A percentile compares a stretch with the other conserved stretches of the same genome.
Conservation (phyloP, 1,139 yeast species). For the Martiniozyma asiatica region DNA sequence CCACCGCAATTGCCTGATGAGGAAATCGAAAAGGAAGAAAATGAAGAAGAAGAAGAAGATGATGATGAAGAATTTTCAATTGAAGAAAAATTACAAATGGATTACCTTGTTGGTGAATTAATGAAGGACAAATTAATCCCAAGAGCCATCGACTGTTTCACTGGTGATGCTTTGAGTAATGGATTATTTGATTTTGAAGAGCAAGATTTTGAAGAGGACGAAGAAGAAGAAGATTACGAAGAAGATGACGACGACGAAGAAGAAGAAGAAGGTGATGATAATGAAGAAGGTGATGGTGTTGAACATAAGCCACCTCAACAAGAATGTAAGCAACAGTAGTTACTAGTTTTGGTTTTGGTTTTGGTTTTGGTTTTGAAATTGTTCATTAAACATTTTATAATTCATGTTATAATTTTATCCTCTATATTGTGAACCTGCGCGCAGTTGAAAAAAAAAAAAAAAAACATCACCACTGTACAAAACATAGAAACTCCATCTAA, state of each 20-base stretch:
- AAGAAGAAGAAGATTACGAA: constrained; percentile 35
- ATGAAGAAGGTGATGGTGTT: constrained; percentile 7
- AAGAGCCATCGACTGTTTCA: constrained; percentile 95
- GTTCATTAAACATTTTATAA: neutral
- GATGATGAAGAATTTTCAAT: constrained; percentile 63
- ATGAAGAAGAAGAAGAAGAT: constrained; percentile 33
- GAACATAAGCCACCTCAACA: constrained; percentile 5
- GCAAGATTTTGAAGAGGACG: constrained; percentile 47
- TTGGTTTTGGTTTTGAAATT: neutral
- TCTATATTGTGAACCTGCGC: too few relatives aligned
- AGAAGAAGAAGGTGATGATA: constrained; percentile 29
- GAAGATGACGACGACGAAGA: constrained; percentile 31
- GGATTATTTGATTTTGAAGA: constrained; percentile 33
- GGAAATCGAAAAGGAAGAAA: constrained; percentile 30
- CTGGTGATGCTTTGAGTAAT: constrained; percentile 84
- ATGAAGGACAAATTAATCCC: constrained; percentile 92
- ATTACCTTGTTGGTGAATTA: constrained; percentile 93
- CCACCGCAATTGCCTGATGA: constrained; percentile 75
- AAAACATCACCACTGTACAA: too few relatives aligned
- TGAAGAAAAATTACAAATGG: constrained; percentile 79
- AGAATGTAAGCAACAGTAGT: constrained; percentile 13
- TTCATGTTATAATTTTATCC: neutral
- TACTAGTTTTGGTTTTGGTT: neutral
- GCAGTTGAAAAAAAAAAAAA: too few relatives aligned
- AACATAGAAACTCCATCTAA: too few relatives aligned